Evolutionary conservation across 2,329 filamentous ascomycete species (phyloP), one percentile per base, ranked within the genome.

Genomic region (Ramularia endophylla): DNA sequence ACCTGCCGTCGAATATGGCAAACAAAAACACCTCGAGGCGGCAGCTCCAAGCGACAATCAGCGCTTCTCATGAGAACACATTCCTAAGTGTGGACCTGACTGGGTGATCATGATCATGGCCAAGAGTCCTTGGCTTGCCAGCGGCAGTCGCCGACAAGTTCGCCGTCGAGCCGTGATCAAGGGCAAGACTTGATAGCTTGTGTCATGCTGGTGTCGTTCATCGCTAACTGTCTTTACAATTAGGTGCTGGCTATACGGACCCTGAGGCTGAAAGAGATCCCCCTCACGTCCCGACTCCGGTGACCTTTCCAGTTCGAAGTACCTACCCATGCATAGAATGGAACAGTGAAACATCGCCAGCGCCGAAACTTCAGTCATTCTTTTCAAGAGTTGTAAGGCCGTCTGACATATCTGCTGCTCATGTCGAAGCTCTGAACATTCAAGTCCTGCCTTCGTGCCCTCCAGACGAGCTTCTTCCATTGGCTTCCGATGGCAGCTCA

Each of bases 371-470:
- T 35, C 55, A 64, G 40, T 53, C 64, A 16, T 63, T 77, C 27
- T 71, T 73, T 42, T 48, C 65, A 15, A 53, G 44, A 39, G 49
- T 71, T 28, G 58, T 59, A 40, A 68, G 65, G 46, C 65, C 66
- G 18, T 59, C 62, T 13, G 68, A 69, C 53, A 59, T 71, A 43
- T 62, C 51, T 6, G 29, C 57, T 30, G 52, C 62, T 11, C 69
- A 68, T 35, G 51, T 70, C 40, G 49, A 59, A 11, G 57, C 63
- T 27, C 55, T 73, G 17, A 72, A 73, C 49, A 57, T 72, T 31
- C 58, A 62, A 16, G 57, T 69, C 41, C 47, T 59, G 39, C 51
- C 58, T 20, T 47, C 60, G 27, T 63, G 61, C 46, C 52, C 60
- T 29, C 58, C 68, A 33, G 63, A 69, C 47, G 62, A 67, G 8